Evolutionary conservation across 2,329 filamentous ascomycete genomes (phyloP).

Genomic region (Acrodontium crateriforme): DNA sequence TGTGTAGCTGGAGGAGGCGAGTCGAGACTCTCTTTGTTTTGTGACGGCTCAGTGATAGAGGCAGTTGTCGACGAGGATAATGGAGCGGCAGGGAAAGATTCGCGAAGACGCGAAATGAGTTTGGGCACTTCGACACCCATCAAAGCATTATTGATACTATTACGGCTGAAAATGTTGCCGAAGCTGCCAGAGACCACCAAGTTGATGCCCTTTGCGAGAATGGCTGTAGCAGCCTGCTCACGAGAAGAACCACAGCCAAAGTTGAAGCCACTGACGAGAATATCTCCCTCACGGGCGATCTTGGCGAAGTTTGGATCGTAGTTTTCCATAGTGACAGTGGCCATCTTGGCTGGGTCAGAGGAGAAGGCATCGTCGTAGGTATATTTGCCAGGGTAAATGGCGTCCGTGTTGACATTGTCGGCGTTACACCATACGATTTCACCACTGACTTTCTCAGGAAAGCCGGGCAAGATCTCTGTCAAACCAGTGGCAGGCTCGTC

Average conservation of each 20-base stretch:
- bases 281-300: conserved; percentile 55
- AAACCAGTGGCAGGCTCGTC: conserved; percentile 16
- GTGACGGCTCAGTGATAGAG: conserved; percentile 37
- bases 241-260: conserved; percentile 73
- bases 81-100: conserved; percentile 35
- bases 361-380: conserved; percentile 82
- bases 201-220: conserved; percentile 66
- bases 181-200: conserved; percentile 72
- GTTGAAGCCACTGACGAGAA: conserved; percentile 76
- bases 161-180: conserved; percentile 68
- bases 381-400: conserved; percentile 81
- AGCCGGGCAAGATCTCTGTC: conserved; percentile 70
- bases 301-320: conserved; percentile 62
- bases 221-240: conserved; percentile 80
- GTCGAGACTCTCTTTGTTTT: conserved; percentile 38
- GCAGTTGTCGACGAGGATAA: conserved; percentile 12
- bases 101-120: conserved; percentile 51
- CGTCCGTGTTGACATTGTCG: conserved; percentile 83
- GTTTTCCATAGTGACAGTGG: conserved; percentile 83
- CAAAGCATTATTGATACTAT: conserved; percentile 68
- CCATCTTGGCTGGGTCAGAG: conserved; percentile 64
- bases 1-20: conserved; percentile 30
- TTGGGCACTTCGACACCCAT: conserved; percentile 57
- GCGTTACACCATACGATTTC: conserved; percentile 81
- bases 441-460: conserved; percentile 68